Evolutionary conservation across 495 filamentous ascomycete species (phyloP).

Genomic region (Durotheca rogersii): DNA sequence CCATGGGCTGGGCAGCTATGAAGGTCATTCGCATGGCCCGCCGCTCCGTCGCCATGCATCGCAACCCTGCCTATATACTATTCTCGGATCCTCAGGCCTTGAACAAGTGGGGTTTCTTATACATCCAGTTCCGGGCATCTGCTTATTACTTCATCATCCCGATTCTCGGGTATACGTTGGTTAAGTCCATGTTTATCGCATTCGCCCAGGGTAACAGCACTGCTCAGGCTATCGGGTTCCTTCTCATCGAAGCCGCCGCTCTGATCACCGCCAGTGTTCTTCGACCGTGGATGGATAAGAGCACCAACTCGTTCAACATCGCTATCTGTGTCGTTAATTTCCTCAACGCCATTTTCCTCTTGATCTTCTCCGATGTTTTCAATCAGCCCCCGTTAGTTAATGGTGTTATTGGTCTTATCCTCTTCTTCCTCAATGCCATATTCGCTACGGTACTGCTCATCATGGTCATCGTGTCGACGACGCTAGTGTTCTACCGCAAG

Average conservation of each 20-base stretch:
- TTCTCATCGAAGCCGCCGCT: slow-evolving; percentile 81
- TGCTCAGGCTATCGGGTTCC: slow-evolving; percentile 79
- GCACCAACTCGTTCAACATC: slow-evolving; percentile 96
- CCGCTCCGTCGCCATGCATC: slow-evolving; percentile 86
- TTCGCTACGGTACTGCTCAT: slow-evolving; percentile 84
- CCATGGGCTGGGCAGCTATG: slow-evolving; percentile 82
- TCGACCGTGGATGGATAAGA: slow-evolving; percentile 98
- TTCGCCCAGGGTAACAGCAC: slow-evolving; percentile 73
- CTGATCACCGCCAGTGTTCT: slow-evolving; percentile 78
- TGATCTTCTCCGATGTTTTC: slow-evolving; percentile 81
- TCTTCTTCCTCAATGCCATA: slow-evolving; percentile 88
- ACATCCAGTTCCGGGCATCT: slow-evolving; percentile 94
- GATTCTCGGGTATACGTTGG: slow-evolving; percentile 70
- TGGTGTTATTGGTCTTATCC: slow-evolving; percentile 90
- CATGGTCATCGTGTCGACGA: slow-evolving; percentile 82
- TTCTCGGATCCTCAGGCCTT: slow-evolving; percentile 90
- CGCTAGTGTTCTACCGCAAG: slow-evolving; percentile 82
- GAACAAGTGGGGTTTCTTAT: slow-evolving; percentile 99
- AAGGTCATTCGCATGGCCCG: slow-evolving; percentile 89
- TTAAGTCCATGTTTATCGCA: slow-evolving; percentile 91
- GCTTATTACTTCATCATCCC: slow-evolving; percentile 97
- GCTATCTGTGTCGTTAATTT: slow-evolving; percentile 89
- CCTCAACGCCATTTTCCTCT: slow-evolving; percentile 80
- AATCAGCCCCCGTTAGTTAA: slow-evolving; percentile 82
- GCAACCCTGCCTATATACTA: slow-evolving; percentile 94